Base-by-base conservation (phyloP, 2,329 filamentous ascomycete genomes). In the Aspergillus tanneri region DNA sequence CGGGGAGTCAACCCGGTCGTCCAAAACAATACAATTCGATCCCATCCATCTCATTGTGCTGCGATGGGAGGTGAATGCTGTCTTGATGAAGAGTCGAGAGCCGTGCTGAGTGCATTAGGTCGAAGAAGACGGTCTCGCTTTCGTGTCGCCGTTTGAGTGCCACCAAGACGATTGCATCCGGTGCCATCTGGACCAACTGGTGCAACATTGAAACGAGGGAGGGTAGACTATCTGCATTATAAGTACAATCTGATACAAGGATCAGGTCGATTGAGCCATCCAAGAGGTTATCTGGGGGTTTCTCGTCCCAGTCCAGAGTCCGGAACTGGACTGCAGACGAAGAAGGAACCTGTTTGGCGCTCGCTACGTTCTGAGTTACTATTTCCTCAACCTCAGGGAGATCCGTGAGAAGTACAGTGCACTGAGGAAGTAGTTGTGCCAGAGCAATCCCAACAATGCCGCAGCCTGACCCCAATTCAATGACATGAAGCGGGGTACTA, bases 181-280 rank as follows among this genome's bases (percentile, higher is more conserved):
- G 78, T 5, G 77, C 81, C 23, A 62, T 63, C 14, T 65, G 60
- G 34, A 76, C 66, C 40, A 86, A 65, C 8, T 66, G 69, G 18
- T 62, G 57, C 8, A 88, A 68, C 1, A 82, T 84, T 22, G 69
- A 68, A 6, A 88, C 83, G 28, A 88, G 70, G 19, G 81, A 76
- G 2, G 82, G 81, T 43, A 85, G 77, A 50, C 81, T 85, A 58
- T 86, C 84, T 12, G 79, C 73, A 63, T 88, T 88, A 68, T 89
- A 89, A 2, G 85, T 88, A 67, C 86, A 88, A 63, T 89, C 86
- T 2, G 84, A 83, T 1, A 87, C 78, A 3, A 87, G 63, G 18
- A 88, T 74, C 25, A 88, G 60, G 62, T 86, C 80, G 58, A 81
- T 75, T 9, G 58, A 59, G 28, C 59, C 60, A 19, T 59, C 55